Conservation (phyloP, 257 asterid species). For the Fraxinus anomala region DNA sequence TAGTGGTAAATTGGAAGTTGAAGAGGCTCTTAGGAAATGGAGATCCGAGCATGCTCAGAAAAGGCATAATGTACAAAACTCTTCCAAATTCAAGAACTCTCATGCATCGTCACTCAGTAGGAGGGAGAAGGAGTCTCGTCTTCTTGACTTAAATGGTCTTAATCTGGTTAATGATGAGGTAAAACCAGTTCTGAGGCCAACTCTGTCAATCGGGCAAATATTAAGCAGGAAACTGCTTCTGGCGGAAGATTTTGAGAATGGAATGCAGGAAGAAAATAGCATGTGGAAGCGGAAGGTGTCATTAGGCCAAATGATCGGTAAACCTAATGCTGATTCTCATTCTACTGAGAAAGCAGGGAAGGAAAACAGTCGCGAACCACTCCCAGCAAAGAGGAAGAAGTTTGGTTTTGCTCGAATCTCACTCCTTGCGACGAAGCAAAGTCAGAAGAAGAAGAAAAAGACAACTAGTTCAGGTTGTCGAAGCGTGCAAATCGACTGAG, state of each 20-base stretch:
- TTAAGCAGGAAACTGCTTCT: conserved; percentile 74
- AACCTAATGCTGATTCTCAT: conserved; percentile 32
- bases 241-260: conserved; percentile 64
- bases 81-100: conserved; percentile 68
- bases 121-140: conserved; percentile 58
- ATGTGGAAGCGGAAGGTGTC: conserved; percentile 65
- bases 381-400: conserved; percentile 76
- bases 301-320: conserved; percentile 72
- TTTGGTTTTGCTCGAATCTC: conserved; percentile 72
- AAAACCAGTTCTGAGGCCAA: conserved; percentile 59
- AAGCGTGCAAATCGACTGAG: conserved; percentile 19
- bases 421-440: conserved; percentile 67
- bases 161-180: conserved; percentile 46
- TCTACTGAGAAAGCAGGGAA: conserved; percentile 40
- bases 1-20: conserved; percentile 69
- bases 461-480: conserved; percentile 32
- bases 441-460: conserved; percentile 64
- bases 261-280: conserved; percentile 33
- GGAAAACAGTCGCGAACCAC: conserved; percentile 44
- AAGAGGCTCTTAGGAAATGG: conserved; percentile 84
- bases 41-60: conserved; percentile 83
- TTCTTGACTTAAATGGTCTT: conserved; percentile 56
- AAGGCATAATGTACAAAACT: conserved; percentile 51
- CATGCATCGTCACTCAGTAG: conserved; percentile 40
- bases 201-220: conserved; percentile 64